Conservation (phyloP, 805 yeast species). For the Starmera dryadoides region DNA sequence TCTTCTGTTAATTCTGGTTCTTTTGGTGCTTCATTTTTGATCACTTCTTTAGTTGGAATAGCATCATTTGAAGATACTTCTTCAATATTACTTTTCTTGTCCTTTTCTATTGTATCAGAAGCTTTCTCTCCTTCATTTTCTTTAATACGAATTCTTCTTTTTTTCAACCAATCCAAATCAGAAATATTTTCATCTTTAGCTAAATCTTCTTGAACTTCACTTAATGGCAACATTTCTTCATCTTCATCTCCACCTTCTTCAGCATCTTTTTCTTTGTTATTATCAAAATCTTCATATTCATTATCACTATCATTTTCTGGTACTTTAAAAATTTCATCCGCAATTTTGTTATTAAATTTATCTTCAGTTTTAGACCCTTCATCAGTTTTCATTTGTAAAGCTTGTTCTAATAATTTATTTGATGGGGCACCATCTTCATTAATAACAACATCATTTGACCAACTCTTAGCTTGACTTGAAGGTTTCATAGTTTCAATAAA, state of each 20-base stretch:
- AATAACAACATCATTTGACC: conserved; percentile 47
- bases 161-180: conserved; percentile 84
- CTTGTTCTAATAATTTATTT: conserved; percentile 32
- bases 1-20: conserved; percentile 31
- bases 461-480: conserved; percentile 57
- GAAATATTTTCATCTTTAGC: conserved; percentile 49
- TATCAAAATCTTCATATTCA: conserved; percentile 31
- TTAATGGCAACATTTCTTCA: conserved; percentile 41
- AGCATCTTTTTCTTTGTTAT: conserved; percentile 19
- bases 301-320: conserved; percentile 36
- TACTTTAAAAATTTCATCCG: conserved; percentile 18
- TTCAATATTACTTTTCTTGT: conserved; percentile 4
- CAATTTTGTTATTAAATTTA: conserved; percentile 15
- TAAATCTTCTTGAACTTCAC: conserved; percentile 19
- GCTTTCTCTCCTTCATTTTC: conserved; percentile 28
- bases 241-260: conserved; percentile 32
- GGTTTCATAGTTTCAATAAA: conserved; percentile 82
- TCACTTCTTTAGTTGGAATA: too few species aligned
- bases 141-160: conserved; percentile 63
- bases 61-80: conserved; percentile 1
- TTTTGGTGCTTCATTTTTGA: conserved; percentile 9
- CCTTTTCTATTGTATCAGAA: conserved; percentile 4
- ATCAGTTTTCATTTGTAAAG: conserved; percentile 28
- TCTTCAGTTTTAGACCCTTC: conserved; percentile 6
- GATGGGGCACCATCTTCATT: conserved; percentile 26